These are phyloP conservation scores for Tolypocladium sp. DNA, from an alignment of 2,329 filamentous ascomycete genomes.

Conservation along the genomic window DNA sequence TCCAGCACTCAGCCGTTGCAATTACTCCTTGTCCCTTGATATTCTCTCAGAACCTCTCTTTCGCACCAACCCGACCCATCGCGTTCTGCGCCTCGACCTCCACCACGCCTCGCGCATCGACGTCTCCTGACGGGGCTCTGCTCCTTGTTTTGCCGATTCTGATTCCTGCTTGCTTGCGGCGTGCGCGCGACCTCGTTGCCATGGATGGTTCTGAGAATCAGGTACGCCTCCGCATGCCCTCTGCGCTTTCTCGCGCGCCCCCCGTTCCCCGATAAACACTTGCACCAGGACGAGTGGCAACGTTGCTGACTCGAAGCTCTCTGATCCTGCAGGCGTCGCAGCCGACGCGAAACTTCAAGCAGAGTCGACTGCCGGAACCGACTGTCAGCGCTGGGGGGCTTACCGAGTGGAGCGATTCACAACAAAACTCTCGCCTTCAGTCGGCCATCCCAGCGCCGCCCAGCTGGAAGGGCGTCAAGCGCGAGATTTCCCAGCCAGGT, in stretches of 20 bases:
- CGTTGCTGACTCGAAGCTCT: not conserved
- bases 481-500: conserved; percentile 38
- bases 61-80: not conserved
- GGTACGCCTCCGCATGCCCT: conserved; percentile 9
- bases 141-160: conserved; percentile 25
- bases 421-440: conserved; percentile 45
- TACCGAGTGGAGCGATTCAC: conserved; percentile 50
- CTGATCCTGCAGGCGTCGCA: conserved; percentile 2
- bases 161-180: conserved; percentile 13
- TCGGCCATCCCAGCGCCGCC: conserved; percentile 30
- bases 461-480: conserved; percentile 37
- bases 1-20: not conserved
- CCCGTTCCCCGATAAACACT: not conserved
- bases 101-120: conserved; percentile 15
- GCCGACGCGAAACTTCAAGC: conserved; percentile 19
- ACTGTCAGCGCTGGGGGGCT: conserved; percentile 24
- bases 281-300: not conserved
- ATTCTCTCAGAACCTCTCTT: not conserved
- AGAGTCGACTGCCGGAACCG: conserved; percentile 22
- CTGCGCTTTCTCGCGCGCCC: not conserved
- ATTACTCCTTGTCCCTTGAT: not conserved
- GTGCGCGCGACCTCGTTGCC: conserved; percentile 12
- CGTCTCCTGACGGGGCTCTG: conserved; percentile 21
- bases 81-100: conserved; percentile 3
- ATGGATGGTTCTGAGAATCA: conserved; percentile 23